These are phyloP conservation scores for Tinospora cordifolia DNA, from an alignment of 164 flowering plant species.

Conservation along the genomic window DNA sequence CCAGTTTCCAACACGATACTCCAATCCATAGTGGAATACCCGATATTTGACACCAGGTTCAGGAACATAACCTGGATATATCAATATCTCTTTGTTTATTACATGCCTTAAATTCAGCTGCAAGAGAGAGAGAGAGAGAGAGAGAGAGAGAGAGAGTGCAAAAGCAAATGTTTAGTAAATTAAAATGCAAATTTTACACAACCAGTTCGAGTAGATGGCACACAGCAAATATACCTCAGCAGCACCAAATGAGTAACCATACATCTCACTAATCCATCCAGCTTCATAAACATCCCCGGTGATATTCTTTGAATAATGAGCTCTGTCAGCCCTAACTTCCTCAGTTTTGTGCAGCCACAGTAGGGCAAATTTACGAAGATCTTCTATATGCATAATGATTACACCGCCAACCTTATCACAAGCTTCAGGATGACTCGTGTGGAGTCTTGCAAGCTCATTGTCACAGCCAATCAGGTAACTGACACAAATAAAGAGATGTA, in stretches of 20 bases:
- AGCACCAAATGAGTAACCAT: constrained; percentile 95
- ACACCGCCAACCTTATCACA: constrained; percentile 99
- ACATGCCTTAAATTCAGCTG: constrained; percentile 77
- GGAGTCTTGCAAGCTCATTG: constrained; percentile 87
- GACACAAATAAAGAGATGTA: constrained; percentile 15
- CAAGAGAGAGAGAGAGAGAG: constrained; percentile 27
- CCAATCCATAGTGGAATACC: constrained; percentile 89
- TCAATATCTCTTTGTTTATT: constrained; percentile 56
- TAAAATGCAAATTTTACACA: neutral
- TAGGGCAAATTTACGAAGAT: constrained; percentile 74
- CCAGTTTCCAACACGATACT: constrained; percentile 79
- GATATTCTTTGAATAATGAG: constrained; percentile 69
- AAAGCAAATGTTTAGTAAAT: no score
- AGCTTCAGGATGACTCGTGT: constrained; percentile 81
- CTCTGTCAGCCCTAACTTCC: constrained; percentile 94
- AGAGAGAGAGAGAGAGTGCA: no score
- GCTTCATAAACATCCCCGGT: constrained; percentile 86
- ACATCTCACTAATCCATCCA: constrained; percentile 99
- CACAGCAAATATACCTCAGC: constrained; percentile 69
- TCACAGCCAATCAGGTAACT: constrained; percentile 97
- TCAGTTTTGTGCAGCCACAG: constrained; percentile 91
- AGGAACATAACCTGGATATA: constrained; percentile 94
- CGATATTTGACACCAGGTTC: constrained; percentile 59
- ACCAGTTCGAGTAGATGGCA: neutral
- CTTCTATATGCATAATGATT: constrained; percentile 91